Evolutionary conservation across 768 basidiomycete genomes (phyloP).

Genomic region (Lactarius tabidus): DNA sequence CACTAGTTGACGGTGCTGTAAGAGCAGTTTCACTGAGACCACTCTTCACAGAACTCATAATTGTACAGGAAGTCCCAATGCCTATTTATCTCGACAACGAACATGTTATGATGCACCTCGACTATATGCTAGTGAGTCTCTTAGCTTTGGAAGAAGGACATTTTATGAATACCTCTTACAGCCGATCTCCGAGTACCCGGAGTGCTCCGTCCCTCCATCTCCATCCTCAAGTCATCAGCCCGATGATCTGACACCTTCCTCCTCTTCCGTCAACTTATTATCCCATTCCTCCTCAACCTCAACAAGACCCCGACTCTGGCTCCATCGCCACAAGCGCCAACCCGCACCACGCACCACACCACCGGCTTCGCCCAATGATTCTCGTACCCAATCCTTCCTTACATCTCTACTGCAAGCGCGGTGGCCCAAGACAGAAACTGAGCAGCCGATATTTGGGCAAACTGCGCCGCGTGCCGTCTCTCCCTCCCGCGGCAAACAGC

Average conservation of each 20-base stretch:
- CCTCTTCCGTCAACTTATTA: conserved; percentile 22
- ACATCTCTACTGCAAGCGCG: conserved; percentile 24
- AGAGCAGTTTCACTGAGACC: background rate
- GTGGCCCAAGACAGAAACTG: conserved; percentile 26
- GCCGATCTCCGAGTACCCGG: conserved; percentile 24
- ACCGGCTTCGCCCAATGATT: conserved; percentile 18
- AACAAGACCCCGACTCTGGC: conserved; percentile 42
- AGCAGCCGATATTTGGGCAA: conserved; percentile 26
- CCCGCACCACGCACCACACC: conserved; percentile 26
- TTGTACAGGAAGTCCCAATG: conserved; percentile 11
- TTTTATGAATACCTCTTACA: conserved; percentile 16
- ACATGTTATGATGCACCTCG: conserved; percentile 24
- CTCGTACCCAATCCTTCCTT: conserved; percentile 24
- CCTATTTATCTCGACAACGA: conserved; percentile 19
- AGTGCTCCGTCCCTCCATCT: conserved; percentile 26
- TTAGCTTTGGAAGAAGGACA: background rate
- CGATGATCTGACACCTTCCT: conserved; percentile 21
- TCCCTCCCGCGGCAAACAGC: conserved; percentile 21
- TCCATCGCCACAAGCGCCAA: conserved; percentile 44
- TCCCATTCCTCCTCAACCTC: conserved; percentile 29
- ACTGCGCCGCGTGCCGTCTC: conserved; percentile 26
- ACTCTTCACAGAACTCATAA: background rate
- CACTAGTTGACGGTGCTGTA: conserved; percentile 23
- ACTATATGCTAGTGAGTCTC: conserved; percentile 22
- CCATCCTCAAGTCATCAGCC: conserved; percentile 28